These are phyloP conservation scores for Rhizoctonia solani DNA, from an alignment of 1,284 basidiomycete species.

Conservation along the genomic window DNA sequence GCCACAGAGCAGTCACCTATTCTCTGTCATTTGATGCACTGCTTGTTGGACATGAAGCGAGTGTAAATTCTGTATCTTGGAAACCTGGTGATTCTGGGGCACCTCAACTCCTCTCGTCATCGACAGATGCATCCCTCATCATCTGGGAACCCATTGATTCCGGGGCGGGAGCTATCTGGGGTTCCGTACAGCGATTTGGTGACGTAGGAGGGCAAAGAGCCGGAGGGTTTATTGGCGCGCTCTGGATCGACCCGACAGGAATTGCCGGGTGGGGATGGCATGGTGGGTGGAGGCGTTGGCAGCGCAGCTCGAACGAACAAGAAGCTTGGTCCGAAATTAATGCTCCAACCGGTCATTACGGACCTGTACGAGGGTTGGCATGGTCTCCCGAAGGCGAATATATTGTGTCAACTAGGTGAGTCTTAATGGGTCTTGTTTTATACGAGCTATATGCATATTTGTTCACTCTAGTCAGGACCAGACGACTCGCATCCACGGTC, in stretches of 20 bases:
- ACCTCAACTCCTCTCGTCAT: constrained; percentile 78
- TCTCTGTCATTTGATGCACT: constrained; percentile 88
- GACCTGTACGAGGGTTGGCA: constrained; percentile 72
- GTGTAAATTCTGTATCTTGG: constrained; percentile 87
- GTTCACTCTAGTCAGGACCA: constrained; percentile 73
- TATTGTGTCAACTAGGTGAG: constrained; percentile 79
- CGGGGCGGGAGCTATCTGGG: constrained; percentile 74
- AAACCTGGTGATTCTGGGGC: constrained; percentile 50
- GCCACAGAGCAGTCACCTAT: constrained; percentile 59
- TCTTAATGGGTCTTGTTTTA: neutral
- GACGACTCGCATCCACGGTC: constrained; percentile 85
- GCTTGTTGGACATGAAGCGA: constrained; percentile 88
- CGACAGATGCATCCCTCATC: constrained; percentile 90
- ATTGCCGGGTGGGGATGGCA: constrained; percentile 89
- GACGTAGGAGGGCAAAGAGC: constrained; percentile 87
- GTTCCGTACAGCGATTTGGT: constrained; percentile 86
- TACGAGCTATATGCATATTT: neutral
- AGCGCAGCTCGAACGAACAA: constrained; percentile 44
- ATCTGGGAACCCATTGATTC: constrained; percentile 80
- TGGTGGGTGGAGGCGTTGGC: constrained; percentile 89
- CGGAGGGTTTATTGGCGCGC: constrained; percentile 85
- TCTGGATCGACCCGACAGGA: constrained; percentile 68
- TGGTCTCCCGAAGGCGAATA: constrained; percentile 89
- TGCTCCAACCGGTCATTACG: constrained; percentile 82
- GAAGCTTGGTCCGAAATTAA: constrained; percentile 69